Evolutionary conservation across 768 basidiomycete genomes (phyloP).

Genomic region (Suillus variegatus): DNA sequence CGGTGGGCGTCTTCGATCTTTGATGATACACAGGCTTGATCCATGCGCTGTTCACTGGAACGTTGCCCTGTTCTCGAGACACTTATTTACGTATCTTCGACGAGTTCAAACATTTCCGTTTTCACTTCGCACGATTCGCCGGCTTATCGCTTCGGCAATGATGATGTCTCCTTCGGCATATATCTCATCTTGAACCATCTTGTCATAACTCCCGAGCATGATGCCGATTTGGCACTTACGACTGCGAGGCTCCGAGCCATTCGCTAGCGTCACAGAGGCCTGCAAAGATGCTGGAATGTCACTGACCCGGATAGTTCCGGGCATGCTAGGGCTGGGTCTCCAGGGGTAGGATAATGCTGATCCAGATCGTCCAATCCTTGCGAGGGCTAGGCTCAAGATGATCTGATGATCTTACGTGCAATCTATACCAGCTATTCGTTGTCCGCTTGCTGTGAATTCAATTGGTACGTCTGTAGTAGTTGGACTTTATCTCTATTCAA

Average conservation of each 20-base stretch:
- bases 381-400: neutral
- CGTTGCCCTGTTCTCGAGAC: neutral
- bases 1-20: neutral
- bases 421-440: neutral
- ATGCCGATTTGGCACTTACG: neutral
- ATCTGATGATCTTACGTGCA: neutral
- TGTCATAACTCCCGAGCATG: neutral
- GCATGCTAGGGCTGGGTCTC: neutral
- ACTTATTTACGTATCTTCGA: neutral
- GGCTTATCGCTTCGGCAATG: neutral
- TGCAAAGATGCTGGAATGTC: slow-evolving; percentile 1
- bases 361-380: neutral
- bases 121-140: neutral
- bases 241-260: neutral
- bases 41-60: neutral
- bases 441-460: neutral
- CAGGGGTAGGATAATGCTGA: neutral
- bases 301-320: slow-evolving; percentile 1
- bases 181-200: neutral
- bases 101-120: neutral
- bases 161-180: neutral
- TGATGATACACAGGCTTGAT: slow-evolving; percentile 3
- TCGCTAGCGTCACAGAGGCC: neutral
- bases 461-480: neutral
- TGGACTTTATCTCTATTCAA: neutral